phyloP scores from a whole-genome alignment of 2,329 filamentous ascomycete species.

The Neophaeococcomyces aloes region DNA sequence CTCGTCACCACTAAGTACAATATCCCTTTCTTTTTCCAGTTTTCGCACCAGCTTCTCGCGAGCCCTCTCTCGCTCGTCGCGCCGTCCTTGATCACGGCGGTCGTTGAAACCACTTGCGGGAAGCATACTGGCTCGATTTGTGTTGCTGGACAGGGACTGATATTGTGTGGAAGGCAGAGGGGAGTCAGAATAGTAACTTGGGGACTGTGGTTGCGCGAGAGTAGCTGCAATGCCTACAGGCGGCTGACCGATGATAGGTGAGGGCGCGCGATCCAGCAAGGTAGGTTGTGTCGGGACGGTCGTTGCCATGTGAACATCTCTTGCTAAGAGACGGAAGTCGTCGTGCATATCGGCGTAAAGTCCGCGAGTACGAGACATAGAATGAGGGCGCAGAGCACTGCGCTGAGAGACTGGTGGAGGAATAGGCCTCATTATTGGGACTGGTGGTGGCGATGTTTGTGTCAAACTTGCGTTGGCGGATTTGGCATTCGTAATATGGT shows the following conservation, averaged over 20 bases:
- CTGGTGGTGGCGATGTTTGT: no score
- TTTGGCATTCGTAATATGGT: background rate
- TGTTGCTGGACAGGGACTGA: background rate
- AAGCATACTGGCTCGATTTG: background rate
- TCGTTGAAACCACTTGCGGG: background rate
- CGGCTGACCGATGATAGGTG: background rate
- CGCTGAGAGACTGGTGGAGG: background rate
- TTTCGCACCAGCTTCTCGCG: slow-evolving; percentile 3
- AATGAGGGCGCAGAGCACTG: background rate
- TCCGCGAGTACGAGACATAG: slow-evolving; percentile 3
- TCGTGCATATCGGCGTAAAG: slow-evolving; percentile 8
- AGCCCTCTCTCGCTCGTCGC: slow-evolving; percentile 3
- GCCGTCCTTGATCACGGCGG: slow-evolving; percentile 1
- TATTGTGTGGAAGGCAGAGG: background rate
- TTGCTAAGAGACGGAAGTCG: slow-evolving; percentile 5
- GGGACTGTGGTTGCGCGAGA: background rate
- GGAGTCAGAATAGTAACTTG: slow-evolving; percentile 5
- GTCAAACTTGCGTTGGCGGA: no score
- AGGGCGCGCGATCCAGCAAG: background rate
- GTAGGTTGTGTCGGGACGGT: background rate
- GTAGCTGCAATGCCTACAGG: no score
- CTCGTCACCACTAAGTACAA: background rate
- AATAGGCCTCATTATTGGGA: no score
- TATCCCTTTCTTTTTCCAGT: background rate
- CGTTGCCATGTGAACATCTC: background rate